A percentile compares a stretch with the other conserved stretches of the same genome.
These are phyloP conservation scores for Mycena floridula DNA, from an alignment of 768 basidiomycete genomes.

Conservation along the genomic window DNA sequence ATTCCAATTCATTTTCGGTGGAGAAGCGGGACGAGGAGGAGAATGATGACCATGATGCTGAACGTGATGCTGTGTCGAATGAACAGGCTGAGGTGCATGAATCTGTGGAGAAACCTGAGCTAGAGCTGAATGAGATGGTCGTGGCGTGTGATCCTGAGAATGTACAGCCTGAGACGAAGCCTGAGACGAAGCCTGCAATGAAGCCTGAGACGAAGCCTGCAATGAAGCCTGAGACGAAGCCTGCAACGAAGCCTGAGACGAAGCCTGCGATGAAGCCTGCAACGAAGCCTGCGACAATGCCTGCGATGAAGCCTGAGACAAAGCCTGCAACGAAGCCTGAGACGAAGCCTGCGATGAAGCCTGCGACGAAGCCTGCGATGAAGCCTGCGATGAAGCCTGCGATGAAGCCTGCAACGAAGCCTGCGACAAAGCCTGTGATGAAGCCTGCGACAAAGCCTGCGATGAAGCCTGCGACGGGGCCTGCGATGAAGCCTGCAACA, in stretches of 20 bases:
- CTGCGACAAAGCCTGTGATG: not conserved
- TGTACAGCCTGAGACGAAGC: not conserved
- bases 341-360: not conserved
- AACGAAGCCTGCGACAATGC: constrained; percentile 10
- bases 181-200: not conserved
- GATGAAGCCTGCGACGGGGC: not conserved
- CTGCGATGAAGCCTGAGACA: not conserved
- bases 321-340: constrained; percentile 10
- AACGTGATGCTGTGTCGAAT: constrained; percentile 13
- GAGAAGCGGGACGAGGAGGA: constrained; percentile 46
- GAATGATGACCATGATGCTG: constrained; percentile 11
- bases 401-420: too few species aligned
- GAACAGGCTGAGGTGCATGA: constrained; percentile 6
- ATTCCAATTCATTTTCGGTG: constrained; percentile 73
- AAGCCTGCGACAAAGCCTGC: constrained; percentile 10
- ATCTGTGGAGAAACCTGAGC: constrained; percentile 11
- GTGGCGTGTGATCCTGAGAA: constrained; percentile 8
- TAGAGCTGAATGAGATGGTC: constrained; percentile 13
- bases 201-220: not conserved
- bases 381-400: constrained; percentile 9
- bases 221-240: constrained; percentile 10
- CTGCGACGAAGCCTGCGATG: not conserved
- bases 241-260: not conserved
- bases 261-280: not conserved
- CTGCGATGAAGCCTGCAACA: not conserved